phyloP scores from a whole-genome alignment of 1,139 yeast species.

The Candida buenavistaensis region DNA sequence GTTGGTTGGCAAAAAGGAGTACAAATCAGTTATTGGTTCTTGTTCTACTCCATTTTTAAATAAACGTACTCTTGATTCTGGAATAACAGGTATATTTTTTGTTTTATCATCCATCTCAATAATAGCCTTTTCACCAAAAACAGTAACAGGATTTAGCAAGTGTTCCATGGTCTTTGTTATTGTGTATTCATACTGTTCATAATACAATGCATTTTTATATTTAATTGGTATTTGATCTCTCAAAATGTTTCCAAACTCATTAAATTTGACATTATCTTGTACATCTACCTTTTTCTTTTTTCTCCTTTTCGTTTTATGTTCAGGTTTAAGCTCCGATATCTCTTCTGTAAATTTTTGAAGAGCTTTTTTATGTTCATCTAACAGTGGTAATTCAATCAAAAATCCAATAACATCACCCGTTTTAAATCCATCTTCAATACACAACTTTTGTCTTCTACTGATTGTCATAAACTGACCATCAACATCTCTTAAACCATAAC shows the following conservation, averaged over 20 bases:
- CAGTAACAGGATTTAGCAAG: conserved; percentile 68
- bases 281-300: conserved; percentile 16
- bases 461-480: conserved; percentile 78
- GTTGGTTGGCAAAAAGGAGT: conserved; percentile 69
- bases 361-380: conserved; percentile 40
- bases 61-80: conserved; percentile 60
- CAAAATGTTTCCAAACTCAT: conserved; percentile 38
- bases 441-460: conserved; percentile 61
- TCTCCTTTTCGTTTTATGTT: conserved; percentile 16
- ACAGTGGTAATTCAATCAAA: conserved; percentile 66
- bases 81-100: conserved; percentile 42
- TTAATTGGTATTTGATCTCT: conserved; percentile 89
- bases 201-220: conserved; percentile 74
- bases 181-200: conserved; percentile 85
- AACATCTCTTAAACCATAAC: conserved; percentile 84
- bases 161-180: conserved; percentile 77
- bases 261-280: conserved; percentile 24
- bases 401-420: conserved; percentile 86
- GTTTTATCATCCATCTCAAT: conserved; percentile 28
- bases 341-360: conserved; percentile 20
- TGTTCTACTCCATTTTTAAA: conserved; percentile 73
- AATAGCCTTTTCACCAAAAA: conserved; percentile 64
- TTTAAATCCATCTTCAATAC: conserved; percentile 50
- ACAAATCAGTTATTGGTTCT: conserved; percentile 63
- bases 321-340: conserved; percentile 10